Base-by-base conservation (phyloP, 306 rosid species). In the Fragaria nilgerrensis region DNA sequence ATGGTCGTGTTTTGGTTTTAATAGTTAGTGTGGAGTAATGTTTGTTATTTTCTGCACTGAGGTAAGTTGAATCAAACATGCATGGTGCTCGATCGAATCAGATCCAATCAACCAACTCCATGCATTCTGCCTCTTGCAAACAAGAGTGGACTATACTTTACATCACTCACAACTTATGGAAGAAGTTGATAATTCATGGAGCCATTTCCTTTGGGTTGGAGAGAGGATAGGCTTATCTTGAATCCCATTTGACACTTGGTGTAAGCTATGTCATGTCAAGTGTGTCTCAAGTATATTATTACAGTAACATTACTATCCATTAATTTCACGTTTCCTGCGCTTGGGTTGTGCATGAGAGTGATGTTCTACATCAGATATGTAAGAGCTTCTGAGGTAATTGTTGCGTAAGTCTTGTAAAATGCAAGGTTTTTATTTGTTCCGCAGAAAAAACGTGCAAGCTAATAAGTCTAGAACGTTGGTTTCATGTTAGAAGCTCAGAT, bases 1-100 rank as follows among this genome's bases (percentile, higher is more conserved):
- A 84, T 88, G 92, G 82, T 63, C 89, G 22, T 37, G 43, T 71
- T 81, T 88, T 86, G 86, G 79, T 82, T 84, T 76, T 84, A 67
- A 9, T 25, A 27, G 37, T 16, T 82, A 50, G 23, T 29, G 23
- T 50, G 66, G 72, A 84, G 52, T 56, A 73, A 78, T 80, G 88
- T 9, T 47, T 84, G 79, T 75, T 75, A 77, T 77, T 55, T 63
- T 59, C 45, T 17, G 67, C 45, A 76, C 69, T 64, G 23, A 32
- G 36, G 44, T 6, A 37, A 6, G 69, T 44, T 74, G 12, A 29
- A 68, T 22, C 77, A 79, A 82, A 84, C 71, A 77, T 80, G 78
- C 74, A 32, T 29, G 68, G 11, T 63, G 68, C n/a, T 11, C 43
- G 4, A 32, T 10, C 43, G 1, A 32, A n/a, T 29, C 41, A 32